Conservation (phyloP, 257 asterid species). For the Fraxinus quadrangulata region DNA sequence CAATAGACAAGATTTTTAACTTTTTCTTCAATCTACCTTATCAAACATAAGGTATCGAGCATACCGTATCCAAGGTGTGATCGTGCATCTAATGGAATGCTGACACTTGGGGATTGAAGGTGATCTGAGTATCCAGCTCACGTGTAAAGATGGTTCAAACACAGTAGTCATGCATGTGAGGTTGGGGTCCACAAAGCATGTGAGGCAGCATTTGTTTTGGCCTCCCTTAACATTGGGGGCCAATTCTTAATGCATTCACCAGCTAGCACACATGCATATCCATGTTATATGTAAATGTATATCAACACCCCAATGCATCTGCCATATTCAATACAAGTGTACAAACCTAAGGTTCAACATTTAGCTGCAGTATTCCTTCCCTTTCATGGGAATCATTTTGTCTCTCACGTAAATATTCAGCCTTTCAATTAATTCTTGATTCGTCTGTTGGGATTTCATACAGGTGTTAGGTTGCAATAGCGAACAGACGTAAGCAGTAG, state of each 20-base stretch:
- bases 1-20: too few relatives aligned
- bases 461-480: background rate
- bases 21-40: background rate
- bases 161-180: conserved; percentile 47
- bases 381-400: conserved; percentile 22
- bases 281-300: conserved; percentile 42
- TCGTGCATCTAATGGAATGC: background rate
- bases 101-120: conserved; percentile 5
- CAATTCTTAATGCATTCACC: conserved; percentile 39
- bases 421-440: background rate
- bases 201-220: conserved; percentile 28
- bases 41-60: background rate
- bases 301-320: conserved; percentile 5
- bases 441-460: background rate
- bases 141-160: conserved; percentile 28
- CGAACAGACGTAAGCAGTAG: background rate
- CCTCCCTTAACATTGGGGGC: conserved; percentile 31
- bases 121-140: conserved; percentile 20
- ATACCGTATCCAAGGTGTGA: background rate
- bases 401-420: conserved; percentile 7
- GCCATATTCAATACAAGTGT: conserved; percentile 34
- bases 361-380: conserved; percentile 22
- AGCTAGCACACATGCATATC: conserved; percentile 51
- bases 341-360: conserved; percentile 11
- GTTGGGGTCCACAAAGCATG: conserved; percentile 54